Evolutionary conservation across 208 protist species (phyloP), one percentile per base, ranked within the genome.

Genomic region (Trypanosoma melophagium): DNA sequence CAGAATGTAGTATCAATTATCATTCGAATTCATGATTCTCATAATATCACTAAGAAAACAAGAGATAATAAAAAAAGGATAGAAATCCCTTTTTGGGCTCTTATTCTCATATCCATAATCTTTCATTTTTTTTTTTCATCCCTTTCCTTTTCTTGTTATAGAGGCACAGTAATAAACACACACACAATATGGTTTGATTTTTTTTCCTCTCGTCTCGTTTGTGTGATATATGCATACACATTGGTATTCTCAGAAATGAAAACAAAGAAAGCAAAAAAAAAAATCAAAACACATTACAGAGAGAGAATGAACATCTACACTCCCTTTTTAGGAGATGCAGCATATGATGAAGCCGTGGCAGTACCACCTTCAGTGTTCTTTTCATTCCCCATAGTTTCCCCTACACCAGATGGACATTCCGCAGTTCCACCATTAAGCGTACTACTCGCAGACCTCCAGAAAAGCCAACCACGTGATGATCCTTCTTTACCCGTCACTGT

Each of bases 401-500:
- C 42, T 49, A 44, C 16, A 35, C 4, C n/a, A 44, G 19, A n/a
- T 19, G 19, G 0, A 40, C 31, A 45, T 8, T 60, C 55, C 31
- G 21, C 14, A 42, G 55, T 4, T 25, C 17, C 21, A 22, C 3
- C 45, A 3, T 28, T 24, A 38, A 60, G 1, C 17, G 55, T 45
- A 22, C 25, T 24, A 7, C 14, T 28, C 1, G 55, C 45, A 3
- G 58, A 63, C 13, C 52, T 63, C 58, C 58, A 63, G 17, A 63
- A 63, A 19, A 63, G 41, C 58, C 58, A 63, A 49, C 58, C 13
- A 19, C 58, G 58, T 35, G 58, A 41, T 16, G 42, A 63, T 28
- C 24, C 25, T 52, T 63, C 58, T 21, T 63, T 63, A 4, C 16
- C 51, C 2, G 1, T 9, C 51, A n/a, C 16, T 14, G 1, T 47